Conservation (phyloP, 2,329 filamentous ascomycete species). For the Sporothrix pallida region DNA sequence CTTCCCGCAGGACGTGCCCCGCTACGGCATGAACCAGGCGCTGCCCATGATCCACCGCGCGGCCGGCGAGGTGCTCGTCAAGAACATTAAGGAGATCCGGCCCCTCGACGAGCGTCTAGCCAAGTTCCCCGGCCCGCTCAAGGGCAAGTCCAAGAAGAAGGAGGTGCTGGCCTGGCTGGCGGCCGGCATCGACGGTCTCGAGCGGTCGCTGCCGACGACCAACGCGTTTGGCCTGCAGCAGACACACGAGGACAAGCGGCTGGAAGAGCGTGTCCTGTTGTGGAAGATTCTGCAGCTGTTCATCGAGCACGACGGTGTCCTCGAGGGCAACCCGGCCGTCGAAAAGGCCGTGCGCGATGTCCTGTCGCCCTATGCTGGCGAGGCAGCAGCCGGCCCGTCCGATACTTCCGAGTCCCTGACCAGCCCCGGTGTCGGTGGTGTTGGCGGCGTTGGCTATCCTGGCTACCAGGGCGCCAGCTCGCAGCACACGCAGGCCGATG, state of each 20-base stretch:
- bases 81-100: constrained; percentile 74
- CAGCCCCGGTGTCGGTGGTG: constrained; percentile 31
- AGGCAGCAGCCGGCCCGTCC: not conserved
- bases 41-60: constrained; percentile 80
- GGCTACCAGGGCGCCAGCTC: constrained; percentile 28
- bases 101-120: constrained; percentile 73
- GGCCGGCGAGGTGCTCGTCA: constrained; percentile 81
- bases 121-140: constrained; percentile 89
- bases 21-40: constrained; percentile 77
- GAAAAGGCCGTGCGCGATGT: constrained; percentile 77
- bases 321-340: constrained; percentile 75
- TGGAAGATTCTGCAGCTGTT: constrained; percentile 86
- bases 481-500: constrained; percentile 54
- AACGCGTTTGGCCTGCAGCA: constrained; percentile 54
- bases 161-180: constrained; percentile 83
- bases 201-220: constrained; percentile 61
- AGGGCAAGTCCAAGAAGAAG: constrained; percentile 93
- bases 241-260: constrained; percentile 69
- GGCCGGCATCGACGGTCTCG: constrained; percentile 74
- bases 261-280: constrained; percentile 78
- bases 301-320: constrained; percentile 81
- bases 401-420: constrained; percentile 32
- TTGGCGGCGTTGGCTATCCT: constrained; percentile 31
- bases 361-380: constrained; percentile 51
- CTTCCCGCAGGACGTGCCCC: constrained; percentile 86